These are phyloP conservation scores for Aurinia saxatilis DNA, from an alignment of 345 rosid genomes.

Conservation along the genomic window DNA sequence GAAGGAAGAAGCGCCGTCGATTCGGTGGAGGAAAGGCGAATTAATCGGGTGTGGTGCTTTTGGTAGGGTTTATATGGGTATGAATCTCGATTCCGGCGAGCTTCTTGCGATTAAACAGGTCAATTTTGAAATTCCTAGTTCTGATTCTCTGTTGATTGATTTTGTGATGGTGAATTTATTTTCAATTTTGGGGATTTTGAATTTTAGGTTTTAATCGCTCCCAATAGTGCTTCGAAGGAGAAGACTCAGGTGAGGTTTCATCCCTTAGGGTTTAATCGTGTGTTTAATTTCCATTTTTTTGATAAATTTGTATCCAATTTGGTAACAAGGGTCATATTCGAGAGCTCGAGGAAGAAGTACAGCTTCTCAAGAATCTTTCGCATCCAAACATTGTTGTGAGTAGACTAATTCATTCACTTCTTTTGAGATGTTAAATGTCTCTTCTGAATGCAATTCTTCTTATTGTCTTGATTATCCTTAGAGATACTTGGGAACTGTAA, in stretches of 20 bases:
- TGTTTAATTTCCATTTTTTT: neutral
- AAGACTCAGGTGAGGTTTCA: conserved; percentile 47
- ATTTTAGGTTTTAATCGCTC: conserved; percentile 52
- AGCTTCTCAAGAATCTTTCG: conserved; percentile 71
- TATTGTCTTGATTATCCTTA: conserved; percentile 2
- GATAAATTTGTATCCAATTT: neutral
- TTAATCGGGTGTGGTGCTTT: conserved; percentile 63
- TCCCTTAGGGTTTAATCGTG: neutral
- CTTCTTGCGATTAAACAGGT: conserved; percentile 72
- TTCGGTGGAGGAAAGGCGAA: conserved; percentile 85
- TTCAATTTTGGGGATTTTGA: neutral
- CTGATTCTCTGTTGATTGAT: neutral
- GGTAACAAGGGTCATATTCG: conserved; percentile 51
- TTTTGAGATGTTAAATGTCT: neutral
- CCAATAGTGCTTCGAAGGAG: conserved; percentile 62
- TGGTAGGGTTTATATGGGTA: conserved; percentile 68
- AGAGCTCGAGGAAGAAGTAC: conserved; percentile 90
- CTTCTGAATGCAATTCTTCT: neutral
- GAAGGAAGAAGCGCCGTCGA: conserved; percentile 41
- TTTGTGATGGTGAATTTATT: neutral
- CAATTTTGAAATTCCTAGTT: neutral
- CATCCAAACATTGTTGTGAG: conserved; percentile 87
- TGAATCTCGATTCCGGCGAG: conserved; percentile 83
- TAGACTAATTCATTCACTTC: neutral
- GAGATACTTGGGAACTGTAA: conserved; percentile 81